A percentile compares a stretch with the other conserved stretches of the same genome.
phyloP scores from a whole-genome alignment of 805 yeast genomes.

The Pichia paraexigua region DNA sequence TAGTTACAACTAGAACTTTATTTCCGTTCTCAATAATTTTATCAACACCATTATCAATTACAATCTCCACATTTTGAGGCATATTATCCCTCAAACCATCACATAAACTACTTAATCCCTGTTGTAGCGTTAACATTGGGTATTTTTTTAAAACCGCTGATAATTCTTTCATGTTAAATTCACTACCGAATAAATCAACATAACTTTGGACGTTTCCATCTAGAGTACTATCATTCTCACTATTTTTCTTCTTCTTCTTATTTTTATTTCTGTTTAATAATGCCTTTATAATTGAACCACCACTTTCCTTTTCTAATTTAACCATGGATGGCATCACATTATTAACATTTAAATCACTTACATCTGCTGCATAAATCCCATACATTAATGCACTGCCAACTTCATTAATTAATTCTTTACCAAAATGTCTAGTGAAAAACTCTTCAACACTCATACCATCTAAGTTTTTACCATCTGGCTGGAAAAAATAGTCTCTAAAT shows the following conservation, averaged over 20 bases:
- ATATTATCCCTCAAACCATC: constrained; percentile 33
- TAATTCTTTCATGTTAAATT: constrained; percentile 32
- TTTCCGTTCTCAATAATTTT: constrained; percentile 9
- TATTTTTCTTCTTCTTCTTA: constrained; percentile 10
- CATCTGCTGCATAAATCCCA: constrained; percentile 91
- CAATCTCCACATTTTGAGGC: constrained; percentile 34
- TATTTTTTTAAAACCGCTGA: constrained; percentile 35
- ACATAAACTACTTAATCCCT: constrained; percentile 52
- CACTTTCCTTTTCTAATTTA: constrained; percentile 42
- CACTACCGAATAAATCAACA: constrained; percentile 4
- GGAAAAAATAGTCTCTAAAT: constrained; percentile 3
- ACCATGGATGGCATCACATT: constrained; percentile 50
- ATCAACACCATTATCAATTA: constrained; percentile 23
- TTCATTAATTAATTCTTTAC: constrained; percentile 43
- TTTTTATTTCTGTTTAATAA: constrained; percentile 11
- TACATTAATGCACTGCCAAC: constrained; percentile 75
- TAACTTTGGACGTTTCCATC: constrained; percentile 11
- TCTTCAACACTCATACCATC: constrained; percentile 33
- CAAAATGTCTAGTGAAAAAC: constrained; percentile 65
- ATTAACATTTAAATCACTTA: constrained; percentile 53
- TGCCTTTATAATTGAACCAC: constrained; percentile 51
- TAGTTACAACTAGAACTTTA: constrained; percentile 15
- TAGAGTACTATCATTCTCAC: constrained; percentile 15
- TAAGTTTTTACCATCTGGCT: neutral
- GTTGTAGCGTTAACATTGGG: constrained; percentile 53